These are phyloP conservation scores for Dipteronia sinensis DNA, from an alignment of 345 rosid genomes.

Conservation along the genomic window DNA sequence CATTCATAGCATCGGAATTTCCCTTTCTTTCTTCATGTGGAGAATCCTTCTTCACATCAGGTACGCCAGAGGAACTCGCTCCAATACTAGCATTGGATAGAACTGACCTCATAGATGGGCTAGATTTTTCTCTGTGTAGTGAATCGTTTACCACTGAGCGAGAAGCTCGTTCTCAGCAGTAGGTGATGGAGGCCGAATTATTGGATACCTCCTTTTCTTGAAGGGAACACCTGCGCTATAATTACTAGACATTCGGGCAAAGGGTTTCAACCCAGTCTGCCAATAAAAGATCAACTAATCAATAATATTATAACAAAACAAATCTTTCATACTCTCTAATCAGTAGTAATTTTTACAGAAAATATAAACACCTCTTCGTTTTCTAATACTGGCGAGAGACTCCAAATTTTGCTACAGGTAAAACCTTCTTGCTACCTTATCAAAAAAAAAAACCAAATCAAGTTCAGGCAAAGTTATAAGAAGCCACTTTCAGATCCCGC, in stretches of 20 bases:
- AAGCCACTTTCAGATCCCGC: background rate
- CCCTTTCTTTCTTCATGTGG: slow-evolving; percentile 19
- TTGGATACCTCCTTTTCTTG: slow-evolving; percentile 75
- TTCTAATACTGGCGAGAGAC: slow-evolving; percentile 46
- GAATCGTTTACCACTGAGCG: slow-evolving; percentile 18
- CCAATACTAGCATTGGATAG: slow-evolving; percentile 30
- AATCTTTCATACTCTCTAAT: background rate
- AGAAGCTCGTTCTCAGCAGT: slow-evolving; percentile 35
- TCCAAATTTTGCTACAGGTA: slow-evolving; percentile 23
- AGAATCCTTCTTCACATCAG: slow-evolving; percentile 25
- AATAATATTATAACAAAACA: slow-evolving; percentile 21
- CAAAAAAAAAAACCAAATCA: slow-evolving; percentile 6
- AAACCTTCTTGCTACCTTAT: slow-evolving; percentile 25
- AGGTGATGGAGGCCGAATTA: slow-evolving; percentile 48
- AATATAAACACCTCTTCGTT: slow-evolving; percentile 57
- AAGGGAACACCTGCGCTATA: slow-evolving; percentile 68
- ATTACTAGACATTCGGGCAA: slow-evolving; percentile 51
- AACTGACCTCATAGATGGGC: slow-evolving; percentile 32
- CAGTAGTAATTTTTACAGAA: slow-evolving; percentile 15
- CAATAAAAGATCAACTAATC: slow-evolving; percentile 32
- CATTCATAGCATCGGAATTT: slow-evolving; percentile 16
- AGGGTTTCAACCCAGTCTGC: slow-evolving; percentile 55
- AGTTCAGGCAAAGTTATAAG: background rate
- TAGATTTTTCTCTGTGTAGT: slow-evolving; percentile 22
- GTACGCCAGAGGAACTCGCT: slow-evolving; percentile 29